Evolutionary conservation across 345 rosid genomes (phyloP), one percentile per base, ranked within the genome.

Genomic region (Nasturtium officinale): DNA sequence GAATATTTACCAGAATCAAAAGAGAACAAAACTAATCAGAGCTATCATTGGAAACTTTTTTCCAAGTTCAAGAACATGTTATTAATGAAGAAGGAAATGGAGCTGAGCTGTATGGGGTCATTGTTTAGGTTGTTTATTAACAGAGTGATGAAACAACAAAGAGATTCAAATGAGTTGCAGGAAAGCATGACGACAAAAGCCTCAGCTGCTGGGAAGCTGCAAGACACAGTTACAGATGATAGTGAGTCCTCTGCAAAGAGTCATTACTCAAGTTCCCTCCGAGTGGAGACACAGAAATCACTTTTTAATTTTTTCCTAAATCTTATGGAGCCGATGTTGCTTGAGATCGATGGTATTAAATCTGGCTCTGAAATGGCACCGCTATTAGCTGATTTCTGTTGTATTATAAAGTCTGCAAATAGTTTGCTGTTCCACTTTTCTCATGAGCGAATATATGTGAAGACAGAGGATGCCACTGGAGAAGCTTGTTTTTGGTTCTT

Each of bases 21-120:
- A 61, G 81, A 67, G 74, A 73, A 74, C 50, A 87, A 78, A 76
- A 74, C 67, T 12, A 66, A 74, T 12, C 53, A 76, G 79, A 90
- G 99, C 81, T 90, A 95, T 67, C 98, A 95, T 46, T 83, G 94
- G 63, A 90, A 90, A 81, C 83, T 90, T 45, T 90, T 91, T 78
- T 81, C 85, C 66, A 86, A 83, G 82, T 76, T 90, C 40, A 81
- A 86, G 71, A 77, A 65, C 56, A 75, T 88, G 61, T 40, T 84
- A 45, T 67, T 50, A 64, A 73, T 57, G 76, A 91, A 84, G 84
- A 80, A 83, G 54, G 77, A 75, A 35, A 28, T 67, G 70, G 82
- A 67, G 12, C 63, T 82, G 83, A 82, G 78, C 66, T 85, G 94
- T 71, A 64, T 85, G 4, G 97, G 97, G 23, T 79, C 78, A 54